Evolutionary conservation across 2,329 filamentous ascomycete species (phyloP).

Genomic region (Fusarium hainanense): DNA sequence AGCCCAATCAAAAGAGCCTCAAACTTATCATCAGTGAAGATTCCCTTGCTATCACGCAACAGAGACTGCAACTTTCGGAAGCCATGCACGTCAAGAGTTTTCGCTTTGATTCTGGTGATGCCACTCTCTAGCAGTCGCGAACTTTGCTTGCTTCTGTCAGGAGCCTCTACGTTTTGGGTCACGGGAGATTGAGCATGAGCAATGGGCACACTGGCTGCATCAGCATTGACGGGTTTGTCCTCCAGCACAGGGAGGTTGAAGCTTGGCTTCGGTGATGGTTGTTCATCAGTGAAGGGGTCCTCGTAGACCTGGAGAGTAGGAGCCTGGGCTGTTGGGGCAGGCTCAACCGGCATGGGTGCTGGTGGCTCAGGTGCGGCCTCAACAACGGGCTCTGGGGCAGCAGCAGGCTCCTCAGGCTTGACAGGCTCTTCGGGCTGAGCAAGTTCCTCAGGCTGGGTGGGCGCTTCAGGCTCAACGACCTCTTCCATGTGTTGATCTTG

Average conservation of each 20-base stretch:
- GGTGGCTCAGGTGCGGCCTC: conserved; percentile 19
- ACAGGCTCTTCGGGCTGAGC: not conserved
- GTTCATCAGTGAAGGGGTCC: conserved; percentile 66
- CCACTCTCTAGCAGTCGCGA: conserved; percentile 76
- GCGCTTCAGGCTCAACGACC: not conserved
- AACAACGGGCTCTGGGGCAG: conserved; percentile 9
- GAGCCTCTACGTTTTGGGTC: conserved; percentile 43
- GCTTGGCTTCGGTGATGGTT: conserved; percentile 58
- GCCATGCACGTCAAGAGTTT: conserved; percentile 81
- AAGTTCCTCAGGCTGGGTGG: not conserved
- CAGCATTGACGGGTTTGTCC: conserved; percentile 70
- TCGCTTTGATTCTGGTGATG: conserved; percentile 76
- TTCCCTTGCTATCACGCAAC: conserved; percentile 72
- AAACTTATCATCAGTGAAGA: conserved; percentile 75
- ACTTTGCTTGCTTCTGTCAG: conserved; percentile 67
- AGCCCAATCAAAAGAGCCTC: conserved; percentile 74
- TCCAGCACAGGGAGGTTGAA: conserved; percentile 65
- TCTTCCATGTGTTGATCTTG: conserved; percentile 37
- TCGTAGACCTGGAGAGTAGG: conserved; percentile 67
- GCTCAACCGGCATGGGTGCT: conserved; percentile 14
- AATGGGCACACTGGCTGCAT: conserved; percentile 51
- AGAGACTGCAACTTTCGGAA: conserved; percentile 83
- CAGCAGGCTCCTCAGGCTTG: not conserved
- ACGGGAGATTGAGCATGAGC: conserved; percentile 38
- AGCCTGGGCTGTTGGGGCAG: conserved; percentile 22